A percentile compares a stretch with the other conserved stretches of the same genome.
Evolutionary conservation across 768 basidiomycete genomes (phyloP).

Genomic region (Sarcodon aspratus): DNA sequence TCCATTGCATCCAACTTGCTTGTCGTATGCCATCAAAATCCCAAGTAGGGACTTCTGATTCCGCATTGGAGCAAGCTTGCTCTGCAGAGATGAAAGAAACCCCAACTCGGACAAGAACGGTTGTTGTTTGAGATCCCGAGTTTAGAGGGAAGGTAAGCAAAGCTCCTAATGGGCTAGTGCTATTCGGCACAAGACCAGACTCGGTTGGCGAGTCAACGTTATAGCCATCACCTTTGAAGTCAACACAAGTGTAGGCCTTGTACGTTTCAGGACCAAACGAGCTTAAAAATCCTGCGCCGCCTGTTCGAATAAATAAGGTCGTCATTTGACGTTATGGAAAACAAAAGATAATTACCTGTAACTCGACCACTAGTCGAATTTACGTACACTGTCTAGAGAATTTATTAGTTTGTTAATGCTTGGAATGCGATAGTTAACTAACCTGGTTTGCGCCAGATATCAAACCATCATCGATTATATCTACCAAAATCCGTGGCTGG

Average conservation of each 20-base stretch:
- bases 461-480: constrained; percentile 53
- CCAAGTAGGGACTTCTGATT: constrained; percentile 47
- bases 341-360: constrained; percentile 19
- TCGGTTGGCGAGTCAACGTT: constrained; percentile 28
- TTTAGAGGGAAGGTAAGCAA: constrained; percentile 38
- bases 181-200: constrained; percentile 34
- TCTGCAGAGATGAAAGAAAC: constrained; percentile 50
- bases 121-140: constrained; percentile 18
- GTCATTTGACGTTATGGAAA: background rate
- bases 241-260: constrained; percentile 45
- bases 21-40: constrained; percentile 39
- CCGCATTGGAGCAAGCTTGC: constrained; percentile 51
- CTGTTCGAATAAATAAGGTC: constrained; percentile 9
- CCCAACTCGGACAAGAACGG: constrained; percentile 50
- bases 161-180: constrained; percentile 39
- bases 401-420: too few species aligned
- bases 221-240: constrained; percentile 42
- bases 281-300: constrained; percentile 32
- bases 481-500: constrained; percentile 42
- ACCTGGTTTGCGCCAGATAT: constrained; percentile 35
- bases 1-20: constrained; percentile 38
- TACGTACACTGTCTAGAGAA: constrained; percentile 19
- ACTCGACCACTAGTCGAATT: constrained; percentile 39
- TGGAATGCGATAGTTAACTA: constrained; percentile 1
- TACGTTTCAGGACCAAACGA: constrained; percentile 53